A percentile compares a stretch with the other conserved stretches of the same genome.
phyloP scores from a whole-genome alignment of 2,329 filamentous ascomycete species.

The Trichophyton verrucosum region DNA sequence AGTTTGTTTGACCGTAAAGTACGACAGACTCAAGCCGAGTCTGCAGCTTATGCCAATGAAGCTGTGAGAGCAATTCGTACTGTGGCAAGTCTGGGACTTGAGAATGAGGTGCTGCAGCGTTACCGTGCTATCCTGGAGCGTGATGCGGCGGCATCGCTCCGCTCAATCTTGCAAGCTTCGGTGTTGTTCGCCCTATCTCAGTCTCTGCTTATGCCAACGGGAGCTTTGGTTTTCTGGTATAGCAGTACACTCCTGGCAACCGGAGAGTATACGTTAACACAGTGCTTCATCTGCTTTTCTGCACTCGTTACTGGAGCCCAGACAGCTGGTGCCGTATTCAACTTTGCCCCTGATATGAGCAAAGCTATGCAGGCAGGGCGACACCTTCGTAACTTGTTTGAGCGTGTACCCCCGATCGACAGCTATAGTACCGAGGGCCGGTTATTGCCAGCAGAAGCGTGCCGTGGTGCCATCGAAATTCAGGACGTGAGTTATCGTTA shows the following conservation, averaged over 20 bases:
- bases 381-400: conserved; percentile 67
- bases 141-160: background rate
- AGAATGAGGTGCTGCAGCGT: conserved; percentile 60
- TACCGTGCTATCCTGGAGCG: conserved; percentile 55
- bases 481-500: conserved; percentile 88
- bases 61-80: conserved; percentile 87
- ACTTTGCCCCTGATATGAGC: conserved; percentile 80
- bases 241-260: conserved; percentile 63
- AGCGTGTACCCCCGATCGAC: conserved; percentile 42
- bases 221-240: conserved; percentile 87
- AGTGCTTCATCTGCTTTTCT: conserved; percentile 86
- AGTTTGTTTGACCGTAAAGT: conserved; percentile 66
- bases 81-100: conserved; percentile 77
- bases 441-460: conserved; percentile 35
- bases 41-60: conserved; percentile 80
- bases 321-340: conserved; percentile 79
- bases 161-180: conserved; percentile 50
- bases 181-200: conserved; percentile 72
- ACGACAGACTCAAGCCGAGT: conserved; percentile 64
- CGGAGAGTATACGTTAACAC: conserved; percentile 61
- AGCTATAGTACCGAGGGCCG: conserved; percentile 13
- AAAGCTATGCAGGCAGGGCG: conserved; percentile 77
- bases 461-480: conserved; percentile 79
- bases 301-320: conserved; percentile 83
- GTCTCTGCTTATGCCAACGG: conserved; percentile 67